Conservation (phyloP, 176 grass and related monocot genomes). For the Panicum miliaceum region DNA sequence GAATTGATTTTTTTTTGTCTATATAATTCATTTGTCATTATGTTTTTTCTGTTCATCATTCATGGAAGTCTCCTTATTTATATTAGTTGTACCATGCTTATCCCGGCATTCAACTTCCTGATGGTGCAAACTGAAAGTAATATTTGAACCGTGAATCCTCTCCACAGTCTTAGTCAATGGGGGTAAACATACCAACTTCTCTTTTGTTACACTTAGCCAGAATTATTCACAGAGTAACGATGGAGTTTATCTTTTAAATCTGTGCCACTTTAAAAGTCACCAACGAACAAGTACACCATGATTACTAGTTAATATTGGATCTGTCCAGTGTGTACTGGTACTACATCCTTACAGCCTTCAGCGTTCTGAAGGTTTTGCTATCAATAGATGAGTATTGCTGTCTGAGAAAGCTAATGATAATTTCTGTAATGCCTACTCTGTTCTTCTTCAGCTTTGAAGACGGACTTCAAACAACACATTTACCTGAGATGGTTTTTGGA, state of each 20-base stretch:
- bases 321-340: not conserved
- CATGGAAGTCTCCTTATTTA: not conserved
- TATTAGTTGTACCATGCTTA: not conserved
- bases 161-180: not conserved
- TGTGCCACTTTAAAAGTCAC: not conserved
- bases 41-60: not conserved
- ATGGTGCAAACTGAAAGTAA: not conserved
- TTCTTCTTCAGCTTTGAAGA: constrained; percentile 76
- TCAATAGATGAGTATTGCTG: not conserved
- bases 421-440: not conserved
- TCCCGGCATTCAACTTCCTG: not conserved
- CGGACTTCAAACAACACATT: constrained; percentile 74
- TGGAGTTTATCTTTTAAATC: not conserved
- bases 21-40: not conserved
- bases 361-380: not conserved
- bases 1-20: not conserved
- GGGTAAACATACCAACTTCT: not conserved
- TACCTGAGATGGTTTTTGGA: constrained; percentile 98
- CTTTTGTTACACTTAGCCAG: not conserved
- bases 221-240: not conserved
- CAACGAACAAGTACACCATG: not conserved
- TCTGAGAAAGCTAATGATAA: not conserved
- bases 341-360: not conserved
- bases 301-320: not conserved
- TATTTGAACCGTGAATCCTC: constrained; percentile 5